Evolutionary conservation across 148 eudicot species (phyloP).

Genomic region (Camellia sinensis): DNA sequence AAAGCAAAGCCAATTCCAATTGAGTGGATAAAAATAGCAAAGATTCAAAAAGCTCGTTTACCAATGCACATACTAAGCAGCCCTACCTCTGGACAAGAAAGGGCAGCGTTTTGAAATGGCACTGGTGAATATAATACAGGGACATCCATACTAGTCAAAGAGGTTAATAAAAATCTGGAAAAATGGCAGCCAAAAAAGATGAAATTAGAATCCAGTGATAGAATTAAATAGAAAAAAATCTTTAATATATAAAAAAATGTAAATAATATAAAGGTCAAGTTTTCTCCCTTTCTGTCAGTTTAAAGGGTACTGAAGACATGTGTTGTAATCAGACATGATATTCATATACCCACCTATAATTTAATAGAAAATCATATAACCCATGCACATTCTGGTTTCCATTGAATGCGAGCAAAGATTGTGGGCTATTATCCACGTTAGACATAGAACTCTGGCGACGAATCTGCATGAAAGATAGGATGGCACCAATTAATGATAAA

Average conservation of each 20-base stretch:
- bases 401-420: conserved; percentile 62
- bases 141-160: conserved; percentile 67
- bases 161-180: conserved; percentile 56
- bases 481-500: not conserved
- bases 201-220: not conserved
- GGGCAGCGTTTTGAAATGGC: conserved; percentile 79
- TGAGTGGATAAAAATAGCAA: not conserved
- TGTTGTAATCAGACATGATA: not conserved
- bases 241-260: not conserved
- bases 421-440: conserved; percentile 73
- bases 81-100: conserved; percentile 81
- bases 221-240: not conserved
- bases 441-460: conserved; percentile 46
- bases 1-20: not conserved
- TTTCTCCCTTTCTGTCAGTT: not conserved
- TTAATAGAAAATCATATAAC: conserved; percentile 75
- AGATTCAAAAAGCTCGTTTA: not conserved
- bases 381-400: conserved; percentile 82
- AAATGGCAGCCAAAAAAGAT: conserved; percentile 13
- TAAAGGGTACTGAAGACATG: no score
- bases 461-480: conserved; percentile 48
- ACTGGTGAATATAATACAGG: conserved; percentile 79
- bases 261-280: not conserved
- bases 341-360: conserved; percentile 44
- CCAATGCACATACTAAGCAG: not conserved